Percentiles rank a stretch among this genome's conserved stretches.
Conservation (phyloP, 345 rosid species). For the Zanthoxylum bungeanum region DNA sequence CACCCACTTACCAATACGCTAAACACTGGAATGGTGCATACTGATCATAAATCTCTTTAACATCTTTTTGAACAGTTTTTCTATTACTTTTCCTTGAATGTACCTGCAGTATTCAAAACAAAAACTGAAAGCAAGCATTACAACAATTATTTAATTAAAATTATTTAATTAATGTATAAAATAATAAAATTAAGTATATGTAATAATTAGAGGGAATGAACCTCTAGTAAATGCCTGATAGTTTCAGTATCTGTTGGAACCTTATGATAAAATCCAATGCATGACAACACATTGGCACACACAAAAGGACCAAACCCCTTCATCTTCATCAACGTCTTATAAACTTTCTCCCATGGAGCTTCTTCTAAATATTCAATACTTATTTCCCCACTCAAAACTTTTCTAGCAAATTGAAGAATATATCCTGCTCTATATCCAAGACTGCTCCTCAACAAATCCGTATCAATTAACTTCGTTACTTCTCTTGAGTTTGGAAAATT, state of each 20-base stretch:
- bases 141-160: too few relatives aligned
- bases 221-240: slow-evolving; percentile 37
- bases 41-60: slow-evolving; percentile 25
- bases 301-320: slow-evolving; percentile 43
- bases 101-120: slow-evolving; percentile 12
- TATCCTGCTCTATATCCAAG: slow-evolving; percentile 41
- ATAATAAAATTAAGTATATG: too few relatives aligned
- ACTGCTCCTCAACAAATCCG: slow-evolving; percentile 27
- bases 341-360: neutral
- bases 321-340: slow-evolving; percentile 7
- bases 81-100: slow-evolving; percentile 18
- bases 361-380: slow-evolving; percentile 22
- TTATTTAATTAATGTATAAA: too few relatives aligned
- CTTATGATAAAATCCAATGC: slow-evolving; percentile 40
- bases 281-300: slow-evolving; percentile 41
- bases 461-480: slow-evolving; percentile 21
- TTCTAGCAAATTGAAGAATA: slow-evolving; percentile 29
- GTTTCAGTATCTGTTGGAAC: slow-evolving; percentile 53
- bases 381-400: slow-evolving; percentile 24
- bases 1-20: slow-evolving; percentile 30
- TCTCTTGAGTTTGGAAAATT: slow-evolving; percentile 48
- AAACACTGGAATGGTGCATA: slow-evolving; percentile 28
- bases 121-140: too few relatives aligned
- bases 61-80: slow-evolving; percentile 2
- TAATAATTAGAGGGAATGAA: slow-evolving; percentile 13